Evolutionary conservation across 768 basidiomycete genomes (phyloP).

Genomic region (Sistotremastrum suecicum): DNA sequence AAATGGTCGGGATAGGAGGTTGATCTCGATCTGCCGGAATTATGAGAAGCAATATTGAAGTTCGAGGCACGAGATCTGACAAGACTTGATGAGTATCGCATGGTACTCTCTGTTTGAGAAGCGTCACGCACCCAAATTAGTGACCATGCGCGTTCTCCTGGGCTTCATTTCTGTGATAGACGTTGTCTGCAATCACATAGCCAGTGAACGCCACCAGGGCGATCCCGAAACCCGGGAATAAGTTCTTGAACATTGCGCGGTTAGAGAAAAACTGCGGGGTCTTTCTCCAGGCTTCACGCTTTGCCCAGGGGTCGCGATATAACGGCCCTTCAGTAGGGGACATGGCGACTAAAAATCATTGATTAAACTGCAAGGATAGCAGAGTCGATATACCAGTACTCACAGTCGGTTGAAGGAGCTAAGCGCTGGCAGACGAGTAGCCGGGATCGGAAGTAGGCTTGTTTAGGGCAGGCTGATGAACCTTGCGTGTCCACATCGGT

Average conservation of each 20-base stretch:
- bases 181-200: slow-evolving; percentile 78
- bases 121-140: too few relatives aligned
- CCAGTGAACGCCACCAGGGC: slow-evolving; percentile 84
- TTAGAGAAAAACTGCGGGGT: slow-evolving; percentile 70
- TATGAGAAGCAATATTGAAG: too few relatives aligned
- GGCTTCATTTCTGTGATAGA: slow-evolving; percentile 23
- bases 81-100: too few relatives aligned
- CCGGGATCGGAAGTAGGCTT: not conserved
- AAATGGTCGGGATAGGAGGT: too few relatives aligned
- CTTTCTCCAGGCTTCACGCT: slow-evolving; percentile 85
- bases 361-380: not conserved
- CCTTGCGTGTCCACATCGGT: slow-evolving; percentile 7
- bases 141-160: not conserved
- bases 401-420: too few relatives aligned
- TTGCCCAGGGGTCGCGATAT: slow-evolving; percentile 91
- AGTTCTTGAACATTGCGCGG: slow-evolving; percentile 73
- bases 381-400: too few relatives aligned
- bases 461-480: slow-evolving; percentile 43
- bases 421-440: too few relatives aligned
- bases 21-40: too few relatives aligned
- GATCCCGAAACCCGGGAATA: slow-evolving; percentile 93
- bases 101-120: too few relatives aligned
- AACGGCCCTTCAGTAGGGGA: slow-evolving; percentile 35
- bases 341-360: slow-evolving; percentile 4
- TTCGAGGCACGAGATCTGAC: too few relatives aligned